Evolutionary conservation across 73 alveolate species (phyloP).

Genomic region (Uronychia setigera): DNA sequence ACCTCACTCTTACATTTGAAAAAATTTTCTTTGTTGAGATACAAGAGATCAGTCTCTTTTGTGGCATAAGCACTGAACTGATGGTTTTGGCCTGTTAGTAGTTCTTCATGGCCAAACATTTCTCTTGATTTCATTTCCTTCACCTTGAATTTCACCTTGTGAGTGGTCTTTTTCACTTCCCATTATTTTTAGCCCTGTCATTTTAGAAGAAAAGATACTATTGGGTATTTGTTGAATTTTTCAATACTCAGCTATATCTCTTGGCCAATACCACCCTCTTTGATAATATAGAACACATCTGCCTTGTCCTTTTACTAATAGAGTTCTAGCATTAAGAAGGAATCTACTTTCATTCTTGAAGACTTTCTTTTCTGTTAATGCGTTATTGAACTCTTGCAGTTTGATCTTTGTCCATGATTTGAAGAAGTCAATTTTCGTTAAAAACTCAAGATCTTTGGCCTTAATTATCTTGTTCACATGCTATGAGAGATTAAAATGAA

Average conservation of each 20-base stretch:
- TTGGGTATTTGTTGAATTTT: slow-evolving; percentile 14
- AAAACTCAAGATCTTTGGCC: slow-evolving; percentile 25
- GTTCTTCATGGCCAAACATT: slow-evolving; percentile 28
- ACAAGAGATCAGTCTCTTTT: not conserved
- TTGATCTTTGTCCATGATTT: slow-evolving; percentile 38
- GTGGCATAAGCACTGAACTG: not conserved
- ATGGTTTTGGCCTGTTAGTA: not conserved
- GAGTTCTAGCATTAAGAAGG: not conserved
- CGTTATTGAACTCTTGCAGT: slow-evolving; percentile 33
- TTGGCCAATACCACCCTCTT: not conserved
- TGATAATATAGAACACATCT: slow-evolving; percentile 5
- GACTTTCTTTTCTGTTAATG: slow-evolving; percentile 25
- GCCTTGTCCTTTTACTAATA: slow-evolving; percentile 2
- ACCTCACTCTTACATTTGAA: no score
- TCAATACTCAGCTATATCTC: slow-evolving; percentile 9
- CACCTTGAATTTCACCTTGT: not conserved
- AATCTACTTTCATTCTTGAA: not conserved
- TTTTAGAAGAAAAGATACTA: not conserved
- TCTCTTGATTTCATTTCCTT: not conserved
- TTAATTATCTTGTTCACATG: slow-evolving; percentile 36
- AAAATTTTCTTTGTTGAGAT: not conserved
- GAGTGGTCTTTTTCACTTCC: slow-evolving; percentile 17
- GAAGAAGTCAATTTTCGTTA: slow-evolving; percentile 25
- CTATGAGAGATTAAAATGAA: not conserved
- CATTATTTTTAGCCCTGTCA: slow-evolving; percentile 6